phyloP scores from a whole-genome alignment of 2,329 filamentous ascomycete genomes.

The Pyrenophora tritici-repentis region DNA sequence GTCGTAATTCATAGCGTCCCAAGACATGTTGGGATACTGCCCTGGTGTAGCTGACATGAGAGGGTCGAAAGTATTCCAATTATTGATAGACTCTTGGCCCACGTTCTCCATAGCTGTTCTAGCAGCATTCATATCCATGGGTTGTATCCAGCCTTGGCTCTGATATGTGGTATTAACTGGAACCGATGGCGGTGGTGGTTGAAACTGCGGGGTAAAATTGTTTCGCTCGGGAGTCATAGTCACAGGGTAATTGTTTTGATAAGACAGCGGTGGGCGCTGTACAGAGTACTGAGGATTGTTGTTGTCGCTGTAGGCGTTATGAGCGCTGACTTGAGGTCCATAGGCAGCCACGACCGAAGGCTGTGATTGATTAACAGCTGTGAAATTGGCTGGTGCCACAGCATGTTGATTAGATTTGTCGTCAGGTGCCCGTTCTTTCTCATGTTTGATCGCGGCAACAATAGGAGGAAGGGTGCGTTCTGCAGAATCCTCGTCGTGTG shows the following conservation, averaged over 20 bases:
- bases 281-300: neutral
- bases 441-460: constrained; percentile 6
- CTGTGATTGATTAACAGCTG: constrained; percentile 14
- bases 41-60: neutral
- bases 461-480: constrained; percentile 8
- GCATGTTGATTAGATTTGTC: neutral
- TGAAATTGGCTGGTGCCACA: constrained; percentile 9
- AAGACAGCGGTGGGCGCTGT: too few relatives aligned
- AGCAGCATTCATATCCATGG: constrained; percentile 1
- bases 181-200: neutral
- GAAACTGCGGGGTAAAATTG: neutral
- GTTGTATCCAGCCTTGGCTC: neutral
- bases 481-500: constrained; percentile 20
- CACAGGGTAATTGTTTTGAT: too few relatives aligned
- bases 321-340: neutral
- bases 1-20: neutral
- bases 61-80: neutral
- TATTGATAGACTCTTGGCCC: constrained; percentile 4
- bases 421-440: neutral
- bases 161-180: neutral
- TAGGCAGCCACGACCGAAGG: constrained; percentile 1
- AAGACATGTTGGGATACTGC: neutral
- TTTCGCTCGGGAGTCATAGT: neutral
- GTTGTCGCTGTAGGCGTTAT: neutral
- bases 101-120: constrained; percentile 5